A percentile compares a stretch with the other conserved stretches of the same genome.
These are phyloP conservation scores for Mariannaea elegans DNA, from an alignment of 2,329 filamentous ascomycete species.

Conservation along the genomic window DNA sequence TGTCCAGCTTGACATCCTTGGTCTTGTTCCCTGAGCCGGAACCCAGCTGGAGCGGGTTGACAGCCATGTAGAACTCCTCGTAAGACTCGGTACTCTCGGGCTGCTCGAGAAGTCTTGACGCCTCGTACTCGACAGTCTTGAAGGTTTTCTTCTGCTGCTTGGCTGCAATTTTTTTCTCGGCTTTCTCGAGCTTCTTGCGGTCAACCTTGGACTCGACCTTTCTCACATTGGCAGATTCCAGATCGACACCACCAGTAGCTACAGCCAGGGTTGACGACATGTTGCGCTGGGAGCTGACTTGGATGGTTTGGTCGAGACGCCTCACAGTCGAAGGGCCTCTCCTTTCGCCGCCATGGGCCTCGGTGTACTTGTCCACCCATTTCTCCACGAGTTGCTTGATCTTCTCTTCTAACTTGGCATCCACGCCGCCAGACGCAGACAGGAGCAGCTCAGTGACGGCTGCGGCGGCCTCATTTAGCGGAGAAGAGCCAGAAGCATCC, in stretches of 20 bases:
- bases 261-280: constrained; percentile 96
- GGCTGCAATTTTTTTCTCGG: constrained; percentile 94
- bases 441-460: constrained; percentile 88
- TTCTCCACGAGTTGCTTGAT: constrained; percentile 87
- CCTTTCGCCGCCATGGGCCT: constrained; percentile 75
- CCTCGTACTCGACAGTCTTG: constrained; percentile 98
- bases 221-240: constrained; percentile 90
- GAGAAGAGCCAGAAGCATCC: constrained; percentile 75
- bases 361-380: constrained; percentile 85
- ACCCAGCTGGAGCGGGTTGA: constrained; percentile 94
- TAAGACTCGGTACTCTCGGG: constrained; percentile 88
- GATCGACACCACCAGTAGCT: constrained; percentile 82
- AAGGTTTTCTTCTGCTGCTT: constrained; percentile 99
- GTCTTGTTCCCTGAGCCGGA: constrained; percentile 80
- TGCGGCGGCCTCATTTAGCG: constrained; percentile 83
- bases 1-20: constrained; percentile 98
- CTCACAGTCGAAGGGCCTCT: constrained; percentile 80
- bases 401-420: constrained; percentile 74
- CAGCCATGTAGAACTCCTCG: constrained; percentile 99
- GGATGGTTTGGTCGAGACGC: constrained; percentile 92
- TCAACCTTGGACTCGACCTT: constrained; percentile 99
- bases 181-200: constrained; percentile 98
- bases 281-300: constrained; percentile 92
- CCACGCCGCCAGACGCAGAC: constrained; percentile 89
- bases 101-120: constrained; percentile 86